These are phyloP conservation scores for Globisporangium alternatum DNA, from an alignment of 352 stramenopile species.

Conservation along the genomic window DNA sequence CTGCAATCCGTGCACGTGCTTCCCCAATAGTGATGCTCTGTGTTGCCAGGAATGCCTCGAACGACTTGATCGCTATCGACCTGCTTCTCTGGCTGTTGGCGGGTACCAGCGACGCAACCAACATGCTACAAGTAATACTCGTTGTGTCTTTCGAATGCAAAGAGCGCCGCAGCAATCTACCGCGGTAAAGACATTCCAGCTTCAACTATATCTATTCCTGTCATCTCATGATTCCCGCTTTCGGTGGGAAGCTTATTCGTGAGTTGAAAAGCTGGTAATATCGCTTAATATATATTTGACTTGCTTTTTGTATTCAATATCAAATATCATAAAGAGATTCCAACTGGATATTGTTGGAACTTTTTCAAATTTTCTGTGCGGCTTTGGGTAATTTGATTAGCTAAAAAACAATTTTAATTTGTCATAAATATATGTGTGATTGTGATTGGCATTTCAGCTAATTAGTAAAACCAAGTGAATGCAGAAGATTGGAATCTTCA, in stretches of 20 bases:
- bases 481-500: too few relatives aligned
- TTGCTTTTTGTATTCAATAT: constrained; percentile 1
- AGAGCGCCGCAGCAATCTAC: neutral
- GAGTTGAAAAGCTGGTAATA: neutral
- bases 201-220: neutral
- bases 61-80: neutral
- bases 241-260: neutral
- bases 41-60: neutral
- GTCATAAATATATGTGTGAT: too few relatives aligned
- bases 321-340: neutral
- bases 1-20: neutral
- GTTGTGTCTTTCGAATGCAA: neutral
- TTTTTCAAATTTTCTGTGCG: neutral
- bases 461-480: too few relatives aligned
- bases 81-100: neutral
- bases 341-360: constrained; percentile 4
- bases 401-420: too few relatives aligned
- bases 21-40: neutral
- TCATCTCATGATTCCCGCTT: too few relatives aligned
- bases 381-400: too few relatives aligned
- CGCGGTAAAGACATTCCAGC: neutral
- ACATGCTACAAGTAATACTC: neutral
- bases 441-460: too few relatives aligned
- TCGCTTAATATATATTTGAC: neutral
- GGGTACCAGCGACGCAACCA: neutral